A percentile compares a stretch with the other conserved stretches of the same genome.
Evolutionary conservation across 345 rosid genomes (phyloP).

Genomic region (Citrus hindsii): DNA sequence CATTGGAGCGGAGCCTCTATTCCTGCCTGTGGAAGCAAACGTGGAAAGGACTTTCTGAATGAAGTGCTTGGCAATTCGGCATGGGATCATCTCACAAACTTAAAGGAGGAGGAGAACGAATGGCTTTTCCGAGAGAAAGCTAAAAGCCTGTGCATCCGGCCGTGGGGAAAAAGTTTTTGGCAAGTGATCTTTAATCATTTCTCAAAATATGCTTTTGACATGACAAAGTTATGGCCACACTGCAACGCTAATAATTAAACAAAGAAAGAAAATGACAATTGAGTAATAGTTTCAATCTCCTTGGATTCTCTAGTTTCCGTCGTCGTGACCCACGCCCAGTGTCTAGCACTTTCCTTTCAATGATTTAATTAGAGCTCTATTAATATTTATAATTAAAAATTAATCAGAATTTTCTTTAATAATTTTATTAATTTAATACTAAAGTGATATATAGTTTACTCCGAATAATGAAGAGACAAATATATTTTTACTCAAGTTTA

Average conservation of each 20-base stretch:
- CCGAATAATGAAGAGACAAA: no score
- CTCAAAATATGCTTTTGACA: not conserved
- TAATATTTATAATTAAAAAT: no score
- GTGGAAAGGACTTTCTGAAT: not conserved
- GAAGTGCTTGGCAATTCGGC: not conserved
- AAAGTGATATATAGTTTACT: no score
- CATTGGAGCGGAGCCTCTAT: not conserved
- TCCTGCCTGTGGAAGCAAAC: not conserved
- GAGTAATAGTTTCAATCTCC: not conserved
- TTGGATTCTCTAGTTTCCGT: slow-evolving; percentile 9
- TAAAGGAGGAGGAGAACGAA: not conserved
- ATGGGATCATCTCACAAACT: not conserved
- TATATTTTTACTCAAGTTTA: no score
- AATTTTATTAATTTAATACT: no score
- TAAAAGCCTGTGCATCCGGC: not conserved
- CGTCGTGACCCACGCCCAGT: not conserved
- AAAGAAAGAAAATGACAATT: not conserved
- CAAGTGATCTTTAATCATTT: not conserved
- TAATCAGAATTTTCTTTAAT: no score
- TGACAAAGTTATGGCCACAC: not conserved
- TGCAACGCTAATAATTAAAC: not conserved
- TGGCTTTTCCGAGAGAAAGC: slow-evolving; percentile 12
- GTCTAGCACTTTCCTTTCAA: no score
- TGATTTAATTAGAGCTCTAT: no score
- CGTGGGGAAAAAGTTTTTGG: not conserved